Percentiles rank a stretch among this genome's conserved stretches.
Evolutionary conservation across 495 filamentous ascomycete genomes (phyloP).

Genomic region (Penicillium taxi): DNA sequence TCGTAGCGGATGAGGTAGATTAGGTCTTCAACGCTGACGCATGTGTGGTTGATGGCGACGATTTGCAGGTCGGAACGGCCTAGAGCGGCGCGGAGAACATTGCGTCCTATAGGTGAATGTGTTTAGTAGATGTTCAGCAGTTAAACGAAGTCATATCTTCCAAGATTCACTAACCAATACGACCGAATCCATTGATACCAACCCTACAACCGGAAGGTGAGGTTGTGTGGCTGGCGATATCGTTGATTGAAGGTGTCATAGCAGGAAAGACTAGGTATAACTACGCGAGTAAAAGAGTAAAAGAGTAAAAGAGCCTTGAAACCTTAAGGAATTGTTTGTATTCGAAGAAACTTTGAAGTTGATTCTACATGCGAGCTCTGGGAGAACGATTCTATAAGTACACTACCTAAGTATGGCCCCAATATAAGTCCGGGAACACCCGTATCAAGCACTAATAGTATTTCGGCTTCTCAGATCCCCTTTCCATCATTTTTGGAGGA

Average conservation of each 20-base stretch:
- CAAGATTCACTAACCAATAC: constrained; percentile 18
- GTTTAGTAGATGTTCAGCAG: not conserved
- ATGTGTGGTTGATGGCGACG: constrained; percentile 33
- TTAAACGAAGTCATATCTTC: not conserved
- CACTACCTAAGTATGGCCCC: no score
- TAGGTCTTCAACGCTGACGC: constrained; percentile 25
- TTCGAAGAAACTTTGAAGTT: no score
- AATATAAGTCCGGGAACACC: no score
- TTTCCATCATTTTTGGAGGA: no score
- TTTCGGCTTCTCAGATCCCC: no score
- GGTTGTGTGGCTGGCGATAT: constrained; percentile 10
- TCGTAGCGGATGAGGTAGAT: constrained; percentile 35
- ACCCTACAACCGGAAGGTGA: constrained; percentile 16
- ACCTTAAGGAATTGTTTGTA: no score
- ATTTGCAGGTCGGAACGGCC: constrained; percentile 24
- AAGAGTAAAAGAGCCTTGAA: no score
- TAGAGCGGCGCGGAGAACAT: constrained; percentile 30
- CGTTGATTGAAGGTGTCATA: constrained; percentile 27
- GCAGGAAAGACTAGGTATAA: no score
- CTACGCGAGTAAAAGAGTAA: no score
- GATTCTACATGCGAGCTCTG: no score
- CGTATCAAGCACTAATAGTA: no score
- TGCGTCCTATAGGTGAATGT: constrained; percentile 17
- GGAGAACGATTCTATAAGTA: no score
- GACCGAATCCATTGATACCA: constrained; percentile 31